Evolutionary conservation across 83 land plant species (phyloP).

Genomic region (Thuja plicata): DNA sequence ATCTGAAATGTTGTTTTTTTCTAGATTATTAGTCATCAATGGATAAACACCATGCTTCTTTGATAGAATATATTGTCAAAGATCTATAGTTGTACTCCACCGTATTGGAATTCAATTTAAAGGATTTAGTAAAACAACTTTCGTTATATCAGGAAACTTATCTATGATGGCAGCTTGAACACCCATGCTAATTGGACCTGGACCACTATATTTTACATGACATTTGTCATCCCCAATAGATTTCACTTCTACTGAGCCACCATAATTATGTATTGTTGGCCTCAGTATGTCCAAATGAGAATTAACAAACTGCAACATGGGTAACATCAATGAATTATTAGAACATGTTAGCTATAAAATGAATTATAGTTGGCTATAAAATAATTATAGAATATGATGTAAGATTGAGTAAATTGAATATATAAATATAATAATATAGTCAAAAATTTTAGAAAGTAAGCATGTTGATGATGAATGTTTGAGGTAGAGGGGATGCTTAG

Average conservation of each 20-base stretch:
- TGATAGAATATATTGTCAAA: neutral
- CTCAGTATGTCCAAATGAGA: no score
- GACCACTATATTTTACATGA: constrained; percentile 76
- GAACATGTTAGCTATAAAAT: neutral
- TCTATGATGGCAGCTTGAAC: constrained; percentile 96
- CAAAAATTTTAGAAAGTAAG: no score
- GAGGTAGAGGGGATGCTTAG: no score
- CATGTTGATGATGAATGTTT: no score
- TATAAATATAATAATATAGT: no score
- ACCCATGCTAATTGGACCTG: constrained; percentile 87
- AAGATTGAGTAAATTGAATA: no score
- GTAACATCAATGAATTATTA: no score
- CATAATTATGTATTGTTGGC: no score
- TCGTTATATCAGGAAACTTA: constrained; percentile 83
- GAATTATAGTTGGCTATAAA: no score
- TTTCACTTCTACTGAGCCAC: constrained; percentile 86
- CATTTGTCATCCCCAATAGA: constrained; percentile 74
- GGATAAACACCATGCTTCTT: neutral
- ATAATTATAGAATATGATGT: no score
- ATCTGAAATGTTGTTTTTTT: neutral
- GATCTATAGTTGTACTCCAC: no score
- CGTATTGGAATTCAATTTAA: neutral
- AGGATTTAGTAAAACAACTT: constrained; percentile 46
- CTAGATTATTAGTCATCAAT: neutral
- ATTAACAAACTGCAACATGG: no score